Percentiles rank a stretch among this genome's conserved stretches.
phyloP scores from a whole-genome alignment of 495 filamentous ascomycete genomes.

The Aspergillus baeticus region DNA sequence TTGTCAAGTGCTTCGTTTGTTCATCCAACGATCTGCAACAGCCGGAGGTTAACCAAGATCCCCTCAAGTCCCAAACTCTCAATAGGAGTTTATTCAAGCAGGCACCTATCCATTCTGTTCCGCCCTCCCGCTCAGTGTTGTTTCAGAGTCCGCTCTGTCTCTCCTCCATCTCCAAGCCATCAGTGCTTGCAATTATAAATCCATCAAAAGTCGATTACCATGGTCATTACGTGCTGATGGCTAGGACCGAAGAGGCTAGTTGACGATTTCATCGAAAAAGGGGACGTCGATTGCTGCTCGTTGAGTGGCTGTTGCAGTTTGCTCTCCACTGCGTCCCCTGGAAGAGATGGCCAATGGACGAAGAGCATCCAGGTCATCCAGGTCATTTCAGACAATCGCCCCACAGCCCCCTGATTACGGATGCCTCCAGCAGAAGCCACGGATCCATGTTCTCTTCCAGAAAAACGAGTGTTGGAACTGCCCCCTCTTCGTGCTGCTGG shows the following conservation, averaged over 20 bases:
- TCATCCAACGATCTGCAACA: constrained; percentile 14
- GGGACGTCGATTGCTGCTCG: constrained; percentile 5
- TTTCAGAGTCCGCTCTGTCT: background rate
- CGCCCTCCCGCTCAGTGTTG: background rate
- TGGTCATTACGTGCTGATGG: constrained; percentile 3
- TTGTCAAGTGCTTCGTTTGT: too few relatives aligned
- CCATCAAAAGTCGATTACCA: background rate
- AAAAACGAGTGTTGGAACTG: constrained; percentile 2
- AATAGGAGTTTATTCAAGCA: background rate
- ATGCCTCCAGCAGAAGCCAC: background rate
- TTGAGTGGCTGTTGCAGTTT: constrained; percentile 1
- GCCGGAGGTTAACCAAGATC: constrained; percentile 21
- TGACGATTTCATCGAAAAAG: constrained; percentile 12
- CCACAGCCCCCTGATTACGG: background rate
- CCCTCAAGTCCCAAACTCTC: background rate
- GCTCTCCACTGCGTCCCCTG: constrained; percentile 7
- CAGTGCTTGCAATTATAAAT: background rate
- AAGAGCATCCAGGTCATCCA: background rate
- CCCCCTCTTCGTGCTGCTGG: constrained; percentile 4
- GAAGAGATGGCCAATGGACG: constrained; percentile 1
- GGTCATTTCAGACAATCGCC: constrained; percentile 1
- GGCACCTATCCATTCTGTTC: background rate
- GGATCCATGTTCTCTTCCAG: constrained; percentile 7
- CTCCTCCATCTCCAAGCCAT: background rate
- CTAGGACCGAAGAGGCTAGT: constrained; percentile 5